Conservation (phyloP, 805 yeast genomes). For the Candida jianshihensis region DNA sequence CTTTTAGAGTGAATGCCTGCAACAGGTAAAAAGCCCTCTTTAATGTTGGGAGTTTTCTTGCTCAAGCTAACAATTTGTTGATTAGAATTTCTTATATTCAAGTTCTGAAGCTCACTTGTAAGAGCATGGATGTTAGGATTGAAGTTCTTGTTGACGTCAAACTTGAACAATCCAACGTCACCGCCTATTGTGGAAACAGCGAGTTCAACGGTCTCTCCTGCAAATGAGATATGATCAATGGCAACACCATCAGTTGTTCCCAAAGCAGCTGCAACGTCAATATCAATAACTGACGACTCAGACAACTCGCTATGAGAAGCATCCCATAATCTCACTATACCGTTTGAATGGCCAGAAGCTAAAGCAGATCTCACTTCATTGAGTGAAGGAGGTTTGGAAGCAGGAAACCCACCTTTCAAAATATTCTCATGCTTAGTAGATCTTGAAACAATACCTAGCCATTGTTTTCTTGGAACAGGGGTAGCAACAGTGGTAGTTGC, state of each 20-base stretch:
- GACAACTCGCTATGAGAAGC: slow-evolving; percentile 69
- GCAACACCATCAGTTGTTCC: slow-evolving; percentile 37
- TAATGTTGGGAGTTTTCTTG: slow-evolving; percentile 44
- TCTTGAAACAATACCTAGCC: slow-evolving; percentile 74
- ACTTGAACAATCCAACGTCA: slow-evolving; percentile 69
- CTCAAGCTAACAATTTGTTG: slow-evolving; percentile 39
- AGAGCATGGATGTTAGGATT: slow-evolving; percentile 30
- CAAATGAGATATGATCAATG: slow-evolving; percentile 59
- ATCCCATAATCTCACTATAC: slow-evolving; percentile 78
- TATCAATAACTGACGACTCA: slow-evolving; percentile 51
- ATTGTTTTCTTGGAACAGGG: slow-evolving; percentile 54
- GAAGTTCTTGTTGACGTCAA: slow-evolving; percentile 45
- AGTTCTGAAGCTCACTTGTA: slow-evolving; percentile 23
- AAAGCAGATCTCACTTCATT: slow-evolving; percentile 50
- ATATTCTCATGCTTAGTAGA: slow-evolving; percentile 37
- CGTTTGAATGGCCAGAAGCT: slow-evolving; percentile 83
- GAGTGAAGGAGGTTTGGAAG: slow-evolving; percentile 38
- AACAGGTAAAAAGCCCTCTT: slow-evolving; percentile 58
- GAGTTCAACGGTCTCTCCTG: slow-evolving; percentile 71
- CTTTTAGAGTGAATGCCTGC: slow-evolving; percentile 36
- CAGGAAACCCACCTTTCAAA: slow-evolving; percentile 77
- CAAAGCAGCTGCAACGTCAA: slow-evolving; percentile 45
- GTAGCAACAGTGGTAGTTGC: slow-evolving; percentile 50
- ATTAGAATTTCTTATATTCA: slow-evolving; percentile 23
- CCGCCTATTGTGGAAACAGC: slow-evolving; percentile 64